Evolutionary conservation across 441 rosid genomes (phyloP), one percentile per base, ranked within the genome.

Genomic region (Theobroma grandiflorum): DNA sequence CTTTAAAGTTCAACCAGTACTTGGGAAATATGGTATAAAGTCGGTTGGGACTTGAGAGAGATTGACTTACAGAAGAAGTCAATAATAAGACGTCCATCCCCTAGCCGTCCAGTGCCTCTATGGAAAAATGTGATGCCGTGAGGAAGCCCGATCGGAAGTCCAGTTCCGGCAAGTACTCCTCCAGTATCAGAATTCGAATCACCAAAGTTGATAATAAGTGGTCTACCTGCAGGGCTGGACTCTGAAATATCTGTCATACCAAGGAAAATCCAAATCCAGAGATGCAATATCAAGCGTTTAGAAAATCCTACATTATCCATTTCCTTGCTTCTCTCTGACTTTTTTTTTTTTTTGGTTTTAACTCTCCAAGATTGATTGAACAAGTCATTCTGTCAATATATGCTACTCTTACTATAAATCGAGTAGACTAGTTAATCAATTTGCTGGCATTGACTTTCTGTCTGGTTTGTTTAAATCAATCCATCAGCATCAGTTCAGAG

Each of bases 181-280:
- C 92, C 90, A 0, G 92, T 89, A 76, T 90, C 92, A 4, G 90
- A 90, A 75, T 90, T 90, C 0, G 90, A 87, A 79, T 90, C 92
- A 1, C 93, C 91, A 0, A 90, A 89, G 80, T 89, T 87, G 65
- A 90, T 40, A 20, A 61, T 26, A 61, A 31, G 65, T 11, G 38
- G 38, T 31, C 18, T 61, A 26, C 16, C 65, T 26, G 31, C 31
- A 3, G 65, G 65, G 65, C 65, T 77, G 57, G 70, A 75, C 18
- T 80, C 53, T 75, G 82, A 37, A 61, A 67, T 45, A 16, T 9
- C 42, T 33, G 53, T 49, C 65, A 45, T 8, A 50, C 8, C 78
- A 40, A 73, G 57, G 55, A 79, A 42, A 35, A 73, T 8, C 50
- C 73, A 80, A 33, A 66, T 45, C 78, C 74, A 74, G 26, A 74